These are phyloP conservation scores for Candida nonsorbophila DNA, from an alignment of 805 yeast genomes.

Conservation along the genomic window DNA sequence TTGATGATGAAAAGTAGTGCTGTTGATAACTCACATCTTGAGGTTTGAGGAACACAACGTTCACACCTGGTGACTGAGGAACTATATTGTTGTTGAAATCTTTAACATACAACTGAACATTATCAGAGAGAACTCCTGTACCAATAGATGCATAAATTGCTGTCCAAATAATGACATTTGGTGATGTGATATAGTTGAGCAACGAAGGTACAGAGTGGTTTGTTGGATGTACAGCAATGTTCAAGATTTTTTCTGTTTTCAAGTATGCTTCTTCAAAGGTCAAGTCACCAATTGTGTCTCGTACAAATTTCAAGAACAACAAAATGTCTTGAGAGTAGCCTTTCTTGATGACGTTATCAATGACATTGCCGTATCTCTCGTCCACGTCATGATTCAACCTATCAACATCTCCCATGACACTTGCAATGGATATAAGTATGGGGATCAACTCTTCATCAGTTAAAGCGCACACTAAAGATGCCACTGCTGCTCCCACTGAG, in stretches of 20 bases:
- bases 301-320: slow-evolving; percentile 72
- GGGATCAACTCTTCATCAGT: slow-evolving; percentile 60
- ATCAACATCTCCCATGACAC: slow-evolving; percentile 39
- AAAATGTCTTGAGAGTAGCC: slow-evolving; percentile 86
- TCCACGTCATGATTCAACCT: slow-evolving; percentile 48
- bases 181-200: slow-evolving; percentile 86
- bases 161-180: slow-evolving; percentile 84
- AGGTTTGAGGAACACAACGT: slow-evolving; percentile 37
- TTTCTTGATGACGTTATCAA: slow-evolving; percentile 69
- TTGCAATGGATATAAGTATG: slow-evolving; percentile 32
- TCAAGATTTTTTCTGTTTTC: slow-evolving; percentile 71
- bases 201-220: slow-evolving; percentile 65
- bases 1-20: slow-evolving; percentile 27
- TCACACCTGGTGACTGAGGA: slow-evolving; percentile 40
- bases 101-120: slow-evolving; percentile 54
- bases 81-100: slow-evolving; percentile 59
- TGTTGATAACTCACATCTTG: slow-evolving; percentile 43
- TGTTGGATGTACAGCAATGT: slow-evolving; percentile 81
- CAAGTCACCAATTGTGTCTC: slow-evolving; percentile 67
- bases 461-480: slow-evolving; percentile 74
- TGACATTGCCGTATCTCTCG: slow-evolving; percentile 60
- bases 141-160: slow-evolving; percentile 87
- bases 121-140: slow-evolving; percentile 56
- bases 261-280: slow-evolving; percentile 93
- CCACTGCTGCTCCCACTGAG: slow-evolving; percentile 92